These are phyloP conservation scores for Apiotrichum porosum DNA, from an alignment of 1,284 basidiomycete species.

Conservation along the genomic window DNA sequence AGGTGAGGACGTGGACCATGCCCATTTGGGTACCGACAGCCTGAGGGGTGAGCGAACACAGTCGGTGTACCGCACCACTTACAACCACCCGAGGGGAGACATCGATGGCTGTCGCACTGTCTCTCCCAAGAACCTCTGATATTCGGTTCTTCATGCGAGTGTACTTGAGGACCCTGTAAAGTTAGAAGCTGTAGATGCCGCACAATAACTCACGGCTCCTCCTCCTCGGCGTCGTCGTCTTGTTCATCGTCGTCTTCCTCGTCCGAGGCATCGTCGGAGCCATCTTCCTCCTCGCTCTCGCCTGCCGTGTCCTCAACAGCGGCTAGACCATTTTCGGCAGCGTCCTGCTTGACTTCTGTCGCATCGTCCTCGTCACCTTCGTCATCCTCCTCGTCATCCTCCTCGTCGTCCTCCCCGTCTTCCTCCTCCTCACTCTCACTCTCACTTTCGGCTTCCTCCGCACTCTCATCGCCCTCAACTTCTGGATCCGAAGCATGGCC, in stretches of 20 bases:
- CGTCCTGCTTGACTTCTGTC: conserved; percentile 16
- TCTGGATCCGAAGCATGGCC: no score
- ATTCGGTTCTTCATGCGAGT: conserved; percentile 70
- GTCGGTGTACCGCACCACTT: conserved; percentile 24
- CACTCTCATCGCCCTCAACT: neutral
- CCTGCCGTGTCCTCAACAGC: conserved; percentile 54
- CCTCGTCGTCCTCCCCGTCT: neutral
- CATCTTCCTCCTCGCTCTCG: conserved; percentile 5
- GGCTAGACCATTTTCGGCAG: conserved; percentile 53
- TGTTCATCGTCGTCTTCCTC: conserved; percentile 20
- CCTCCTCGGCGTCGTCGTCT: conserved; percentile 42
- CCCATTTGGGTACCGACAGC: conserved; percentile 88
- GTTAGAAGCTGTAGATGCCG: neutral
- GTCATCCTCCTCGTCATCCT: neutral
- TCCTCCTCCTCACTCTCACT: neutral
- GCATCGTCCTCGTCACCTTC: conserved; percentile 1
- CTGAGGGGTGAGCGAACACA: conserved; percentile 49
- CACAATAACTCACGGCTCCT: conserved; percentile 40
- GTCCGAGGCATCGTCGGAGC: conserved; percentile 7
- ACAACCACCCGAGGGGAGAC: conserved; percentile 74
- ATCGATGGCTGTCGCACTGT: conserved; percentile 76
- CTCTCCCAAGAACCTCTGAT: conserved; percentile 77
- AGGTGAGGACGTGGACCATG: conserved; percentile 79
- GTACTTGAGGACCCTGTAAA: conserved; percentile 70
- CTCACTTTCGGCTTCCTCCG: neutral